Base-by-base conservation (phyloP, 805 yeast genomes). In the Pichia cephalocereana region DNA sequence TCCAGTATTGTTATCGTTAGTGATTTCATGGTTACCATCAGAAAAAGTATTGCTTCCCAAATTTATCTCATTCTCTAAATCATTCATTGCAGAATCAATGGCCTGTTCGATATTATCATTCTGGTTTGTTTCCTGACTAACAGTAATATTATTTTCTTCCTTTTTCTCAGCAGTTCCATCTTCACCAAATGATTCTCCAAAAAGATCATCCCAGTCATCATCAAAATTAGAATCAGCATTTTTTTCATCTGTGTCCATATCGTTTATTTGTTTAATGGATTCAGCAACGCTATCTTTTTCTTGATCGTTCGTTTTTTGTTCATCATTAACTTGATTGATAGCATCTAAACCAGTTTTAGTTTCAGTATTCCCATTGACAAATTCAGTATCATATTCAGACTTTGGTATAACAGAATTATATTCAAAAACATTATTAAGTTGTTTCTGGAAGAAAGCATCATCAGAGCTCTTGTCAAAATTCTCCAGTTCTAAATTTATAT, bases 121-220 rank as follows among this genome's bases (percentile, higher is more conserved):
- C 10, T 40, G 27, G 6, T 19, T 27, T 15, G 18, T 4, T 2
- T 23, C 65, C 45, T 57, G 59, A 10, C 58, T 50, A 6, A 58
- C 62, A 37, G 54, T 57, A 57, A 59, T 53, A 36, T 61, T 57
- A 34, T 52, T 59, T 14, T 53, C 56, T 32, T 49, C 42, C 23
- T 42, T 43, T 8, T 41, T 36, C 19, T 43, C 46, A 23, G 15
- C 18, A 52, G 11, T 50, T 47, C 17, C 28, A 41, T 28, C 51
- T 26, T 47, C 53, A 28, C 46, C 57, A 12, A 10, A 8, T 7
- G 30, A n/a, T 23, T 49, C 51, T 6, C 64, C 67, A 49, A 61
- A 62, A 8, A 61, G 52, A 11, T 61, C 66, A 40, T 56, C 61
- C 63, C 67, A 62, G 41, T 62, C 60, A 10, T 55, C 62, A 8